Percentiles rank a stretch among this genome's conserved stretches.
phyloP scores from a whole-genome alignment of 2,329 filamentous ascomycete genomes.

The Elsinoe batatas region DNA sequence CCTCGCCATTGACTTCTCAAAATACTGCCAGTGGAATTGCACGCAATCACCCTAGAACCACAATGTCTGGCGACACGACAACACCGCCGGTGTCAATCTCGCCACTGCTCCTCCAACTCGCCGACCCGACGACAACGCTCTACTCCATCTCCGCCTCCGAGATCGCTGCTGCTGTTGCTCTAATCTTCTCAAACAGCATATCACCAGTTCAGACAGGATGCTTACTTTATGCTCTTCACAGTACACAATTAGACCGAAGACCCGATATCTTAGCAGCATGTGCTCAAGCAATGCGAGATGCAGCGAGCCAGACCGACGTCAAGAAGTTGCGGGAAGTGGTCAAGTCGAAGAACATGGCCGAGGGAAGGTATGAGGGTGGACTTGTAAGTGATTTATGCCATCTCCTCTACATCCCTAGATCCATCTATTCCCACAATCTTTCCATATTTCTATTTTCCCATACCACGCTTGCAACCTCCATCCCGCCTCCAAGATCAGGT shows the following conservation, averaged over 20 bases:
- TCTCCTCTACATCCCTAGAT: neutral
- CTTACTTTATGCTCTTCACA: conserved; percentile 82
- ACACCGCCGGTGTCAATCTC: conserved; percentile 46
- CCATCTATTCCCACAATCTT: neutral
- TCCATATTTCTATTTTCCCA: neutral
- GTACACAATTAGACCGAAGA: conserved; percentile 73
- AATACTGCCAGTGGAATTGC: neutral
- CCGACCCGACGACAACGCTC: conserved; percentile 44
- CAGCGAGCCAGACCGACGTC: conserved; percentile 62
- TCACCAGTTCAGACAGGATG: conserved; percentile 83
- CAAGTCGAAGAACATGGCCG: conserved; percentile 44
- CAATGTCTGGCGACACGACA: conserved; percentile 8
- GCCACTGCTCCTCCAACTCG: conserved; percentile 61
- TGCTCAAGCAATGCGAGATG: conserved; percentile 72
- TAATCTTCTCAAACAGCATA: conserved; percentile 84
- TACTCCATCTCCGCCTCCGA: conserved; percentile 57
- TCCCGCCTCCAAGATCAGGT: neutral
- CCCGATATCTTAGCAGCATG: conserved; percentile 80
- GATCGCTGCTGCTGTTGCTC: conserved; percentile 78
- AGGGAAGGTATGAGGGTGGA: conserved; percentile 71
- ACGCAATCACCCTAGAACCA: neutral
- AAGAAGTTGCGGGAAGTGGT: conserved; percentile 52
- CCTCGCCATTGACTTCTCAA: neutral
- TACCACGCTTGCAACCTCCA: neutral
- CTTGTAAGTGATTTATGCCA: conserved; percentile 48